Conservation (phyloP, 192 early-diverging fungal species). For the Haplosporangium gracile region DNA sequence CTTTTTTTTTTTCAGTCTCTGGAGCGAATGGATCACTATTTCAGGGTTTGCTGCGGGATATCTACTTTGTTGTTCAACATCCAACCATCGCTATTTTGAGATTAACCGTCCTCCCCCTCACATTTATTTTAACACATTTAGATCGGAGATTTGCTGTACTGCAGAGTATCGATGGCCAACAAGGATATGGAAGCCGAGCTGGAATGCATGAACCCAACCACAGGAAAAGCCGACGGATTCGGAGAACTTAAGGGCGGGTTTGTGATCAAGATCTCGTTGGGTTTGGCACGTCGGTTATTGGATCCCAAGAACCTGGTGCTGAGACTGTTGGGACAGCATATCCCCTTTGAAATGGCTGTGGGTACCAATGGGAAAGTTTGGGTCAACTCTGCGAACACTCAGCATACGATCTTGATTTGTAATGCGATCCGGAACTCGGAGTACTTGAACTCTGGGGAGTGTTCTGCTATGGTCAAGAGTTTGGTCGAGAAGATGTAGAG, state of each 20-base stretch:
- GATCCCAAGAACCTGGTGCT: conserved; percentile 81
- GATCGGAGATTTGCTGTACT: conserved; percentile 86
- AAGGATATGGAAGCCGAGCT: conserved; percentile 98
- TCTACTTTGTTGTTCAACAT: background rate
- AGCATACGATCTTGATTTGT: conserved; percentile 73
- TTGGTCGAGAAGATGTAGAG: conserved; percentile 39
- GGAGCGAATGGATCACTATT: background rate
- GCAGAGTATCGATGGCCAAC: conserved; percentile 87
- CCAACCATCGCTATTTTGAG: background rate
- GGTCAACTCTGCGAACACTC: conserved; percentile 77
- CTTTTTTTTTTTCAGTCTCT: too few species aligned
- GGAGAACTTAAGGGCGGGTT: conserved; percentile 90
- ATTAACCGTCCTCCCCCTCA: background rate
- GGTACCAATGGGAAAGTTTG: conserved; percentile 97
- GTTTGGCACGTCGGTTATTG: conserved; percentile 75
- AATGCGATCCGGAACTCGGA: conserved; percentile 85
- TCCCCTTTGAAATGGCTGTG: conserved; percentile 91
- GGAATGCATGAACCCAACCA: conserved; percentile 87
- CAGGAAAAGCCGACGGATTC: conserved; percentile 89
- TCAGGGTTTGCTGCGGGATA: background rate
- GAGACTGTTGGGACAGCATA: conserved; percentile 71
- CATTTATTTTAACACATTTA: conserved; percentile 11
- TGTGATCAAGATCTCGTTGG: conserved; percentile 85
- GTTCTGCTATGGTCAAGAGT: conserved; percentile 60
- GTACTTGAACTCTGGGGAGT: conserved; percentile 69